These are phyloP conservation scores for Phyllostachys edulis DNA, from an alignment of 176 grass and related monocot genomes.

Conservation along the genomic window DNA sequence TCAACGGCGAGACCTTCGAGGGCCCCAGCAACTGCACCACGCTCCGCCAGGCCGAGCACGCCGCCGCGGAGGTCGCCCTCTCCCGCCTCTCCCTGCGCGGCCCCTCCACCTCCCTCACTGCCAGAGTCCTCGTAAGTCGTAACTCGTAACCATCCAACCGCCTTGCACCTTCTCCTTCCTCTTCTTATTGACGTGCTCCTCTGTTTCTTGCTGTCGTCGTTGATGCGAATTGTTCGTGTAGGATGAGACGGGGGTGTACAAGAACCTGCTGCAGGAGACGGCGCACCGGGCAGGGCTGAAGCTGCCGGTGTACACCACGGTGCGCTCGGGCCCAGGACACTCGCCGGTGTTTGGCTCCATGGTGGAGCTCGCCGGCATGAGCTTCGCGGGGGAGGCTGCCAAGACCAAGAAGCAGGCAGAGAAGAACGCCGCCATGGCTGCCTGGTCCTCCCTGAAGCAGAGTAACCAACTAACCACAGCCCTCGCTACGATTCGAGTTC, in stretches of 20 bases:
- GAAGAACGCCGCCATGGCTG: constrained; percentile 90
- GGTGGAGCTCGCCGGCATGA: constrained; percentile 73
- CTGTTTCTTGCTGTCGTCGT: neutral
- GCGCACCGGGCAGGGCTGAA: constrained; percentile 80
- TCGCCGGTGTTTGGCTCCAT: constrained; percentile 73
- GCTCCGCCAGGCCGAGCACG: constrained; percentile 87
- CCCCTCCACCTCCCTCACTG: constrained; percentile 70
- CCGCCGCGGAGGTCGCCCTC: constrained; percentile 81
- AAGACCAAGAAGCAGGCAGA: constrained; percentile 97
- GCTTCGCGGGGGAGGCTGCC: constrained; percentile 66
- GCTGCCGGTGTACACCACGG: constrained; percentile 83
- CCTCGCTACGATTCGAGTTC: neutral
- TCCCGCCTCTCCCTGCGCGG: constrained; percentile 61
- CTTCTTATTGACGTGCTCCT: neutral
- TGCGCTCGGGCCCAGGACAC: constrained; percentile 72
- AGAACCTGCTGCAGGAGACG: constrained; percentile 92
- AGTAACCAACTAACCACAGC: constrained; percentile 21
- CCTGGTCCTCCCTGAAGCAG: constrained; percentile 81
- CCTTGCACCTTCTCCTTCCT: neutral
- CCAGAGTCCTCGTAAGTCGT: constrained; percentile 66
- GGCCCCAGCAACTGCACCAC: constrained; percentile 72
- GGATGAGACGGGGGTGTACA: constrained; percentile 98
- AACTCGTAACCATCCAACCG: constrained; percentile 1
- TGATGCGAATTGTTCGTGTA: neutral
- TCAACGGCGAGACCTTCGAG: constrained; percentile 87